Percentiles rank a stretch among this genome's conserved stretches.
These are phyloP conservation scores for Camellia lanceoleosa DNA, from an alignment of 148 eudicot species.

Conservation along the genomic window DNA sequence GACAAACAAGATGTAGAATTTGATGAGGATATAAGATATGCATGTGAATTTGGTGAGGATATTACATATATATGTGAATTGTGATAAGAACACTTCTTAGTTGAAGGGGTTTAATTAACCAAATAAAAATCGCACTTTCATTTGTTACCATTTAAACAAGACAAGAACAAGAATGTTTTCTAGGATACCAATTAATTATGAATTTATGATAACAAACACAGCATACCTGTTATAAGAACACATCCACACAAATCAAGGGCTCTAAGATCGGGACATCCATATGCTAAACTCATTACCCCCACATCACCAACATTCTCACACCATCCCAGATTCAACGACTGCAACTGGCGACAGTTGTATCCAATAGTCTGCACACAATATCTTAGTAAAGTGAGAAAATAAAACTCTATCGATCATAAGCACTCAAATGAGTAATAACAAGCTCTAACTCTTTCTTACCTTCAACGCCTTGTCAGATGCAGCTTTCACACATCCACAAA, in stretches of 20 bases:
- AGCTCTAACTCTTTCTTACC: conserved; percentile 38
- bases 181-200: not conserved
- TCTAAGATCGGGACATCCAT: conserved; percentile 84
- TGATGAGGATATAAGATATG: not conserved
- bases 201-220: not conserved
- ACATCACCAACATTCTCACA: conserved; percentile 82
- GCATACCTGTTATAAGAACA: conserved; percentile 87
- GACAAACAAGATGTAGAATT: not conserved
- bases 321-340: conserved; percentile 86
- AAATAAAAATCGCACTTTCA: not conserved
- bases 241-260: conserved; percentile 94
- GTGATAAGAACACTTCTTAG: not conserved
- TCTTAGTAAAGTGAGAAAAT: not conserved
- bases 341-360: conserved; percentile 70
- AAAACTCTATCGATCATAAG: not conserved
- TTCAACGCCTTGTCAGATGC: conserved; percentile 84
- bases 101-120: not conserved
- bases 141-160: not conserved
- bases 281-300: conserved; percentile 85
- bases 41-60: not conserved
- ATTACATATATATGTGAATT: not conserved
- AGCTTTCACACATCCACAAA: conserved; percentile 90
- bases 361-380: conserved; percentile 68
- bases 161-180: not conserved
- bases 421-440: not conserved